These are phyloP conservation scores for Starmerella sirachaensis DNA, from an alignment of 805 yeast genomes.

Conservation along the genomic window DNA sequence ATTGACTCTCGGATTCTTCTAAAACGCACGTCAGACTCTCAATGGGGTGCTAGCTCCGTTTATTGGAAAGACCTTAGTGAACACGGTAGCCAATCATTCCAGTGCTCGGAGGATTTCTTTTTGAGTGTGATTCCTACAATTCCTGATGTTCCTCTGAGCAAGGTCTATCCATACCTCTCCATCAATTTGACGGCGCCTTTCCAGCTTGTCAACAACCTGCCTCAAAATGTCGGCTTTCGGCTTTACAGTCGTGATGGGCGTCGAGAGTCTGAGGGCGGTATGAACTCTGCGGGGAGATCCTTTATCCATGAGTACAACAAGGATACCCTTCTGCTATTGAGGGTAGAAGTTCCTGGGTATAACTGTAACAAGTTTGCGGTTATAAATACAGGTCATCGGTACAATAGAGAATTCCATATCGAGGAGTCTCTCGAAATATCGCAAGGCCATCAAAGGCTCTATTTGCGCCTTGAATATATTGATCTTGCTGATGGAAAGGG, in stretches of 20 bases:
- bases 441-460: slow-evolving; percentile 56
- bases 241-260: slow-evolving; percentile 63
- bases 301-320: slow-evolving; percentile 72
- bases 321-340: slow-evolving; percentile 55
- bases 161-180: slow-evolving; percentile 73
- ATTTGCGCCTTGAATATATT: slow-evolving; percentile 53
- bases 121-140: slow-evolving; percentile 20
- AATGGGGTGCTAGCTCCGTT: slow-evolving; percentile 55
- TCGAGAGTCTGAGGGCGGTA: slow-evolving; percentile 50
- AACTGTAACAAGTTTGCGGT: slow-evolving; percentile 62
- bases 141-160: slow-evolving; percentile 54
- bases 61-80: slow-evolving; percentile 52
- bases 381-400: slow-evolving; percentile 30
- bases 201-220: slow-evolving; percentile 71
- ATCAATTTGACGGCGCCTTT: slow-evolving; percentile 73
- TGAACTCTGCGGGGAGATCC: slow-evolving; percentile 54
- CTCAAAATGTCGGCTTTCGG: slow-evolving; percentile 64
- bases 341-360: slow-evolving; percentile 50
- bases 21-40: slow-evolving; percentile 49
- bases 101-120: slow-evolving; percentile 36
- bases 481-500: slow-evolving; percentile 21
- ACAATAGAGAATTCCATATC: slow-evolving; percentile 40
- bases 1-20: slow-evolving; percentile 48
- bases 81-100: slow-evolving; percentile 37
- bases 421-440: slow-evolving; percentile 35